phyloP scores from a whole-genome alignment of 257 asterid species.

The Paraleonurus japonicus region DNA sequence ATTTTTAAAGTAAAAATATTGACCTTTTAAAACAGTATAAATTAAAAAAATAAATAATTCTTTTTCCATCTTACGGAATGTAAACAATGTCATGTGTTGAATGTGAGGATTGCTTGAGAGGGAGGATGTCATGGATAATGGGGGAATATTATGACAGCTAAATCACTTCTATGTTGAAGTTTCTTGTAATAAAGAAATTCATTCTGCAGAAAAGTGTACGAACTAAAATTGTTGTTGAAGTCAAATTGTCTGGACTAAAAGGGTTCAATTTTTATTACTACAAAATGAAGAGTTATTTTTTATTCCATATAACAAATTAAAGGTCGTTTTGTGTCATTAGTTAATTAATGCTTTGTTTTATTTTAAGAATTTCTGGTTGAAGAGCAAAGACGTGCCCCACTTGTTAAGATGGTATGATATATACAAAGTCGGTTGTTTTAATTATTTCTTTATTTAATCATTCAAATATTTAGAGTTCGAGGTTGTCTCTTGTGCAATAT shows the following conservation, averaged over 20 bases:
- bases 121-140: background rate
- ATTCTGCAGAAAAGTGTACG: background rate
- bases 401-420: background rate
- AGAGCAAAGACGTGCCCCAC: background rate
- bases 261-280: conserved; percentile 3
- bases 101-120: conserved; percentile 16
- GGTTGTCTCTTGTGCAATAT: too few relatives aligned
- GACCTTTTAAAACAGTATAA: background rate
- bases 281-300: background rate
- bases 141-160: conserved; percentile 44
- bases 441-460: too few relatives aligned
- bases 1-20: background rate
- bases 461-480: background rate
- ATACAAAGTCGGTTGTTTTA: background rate
- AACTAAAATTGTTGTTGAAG: conserved; percentile 28
- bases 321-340: background rate
- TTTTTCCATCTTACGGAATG: background rate
- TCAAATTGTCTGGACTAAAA: conserved; percentile 42
- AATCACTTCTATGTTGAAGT: conserved; percentile 25
- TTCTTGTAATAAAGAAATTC: background rate
- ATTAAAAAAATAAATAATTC: background rate
- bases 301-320: background rate
- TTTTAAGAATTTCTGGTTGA: background rate
- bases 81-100: background rate
- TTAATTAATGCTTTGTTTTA: background rate